Percentiles rank a stretch among this genome's conserved stretches.
These are phyloP conservation scores for Fomitopsis pulvina DNA, from an alignment of 768 basidiomycete genomes.

Conservation along the genomic window DNA sequence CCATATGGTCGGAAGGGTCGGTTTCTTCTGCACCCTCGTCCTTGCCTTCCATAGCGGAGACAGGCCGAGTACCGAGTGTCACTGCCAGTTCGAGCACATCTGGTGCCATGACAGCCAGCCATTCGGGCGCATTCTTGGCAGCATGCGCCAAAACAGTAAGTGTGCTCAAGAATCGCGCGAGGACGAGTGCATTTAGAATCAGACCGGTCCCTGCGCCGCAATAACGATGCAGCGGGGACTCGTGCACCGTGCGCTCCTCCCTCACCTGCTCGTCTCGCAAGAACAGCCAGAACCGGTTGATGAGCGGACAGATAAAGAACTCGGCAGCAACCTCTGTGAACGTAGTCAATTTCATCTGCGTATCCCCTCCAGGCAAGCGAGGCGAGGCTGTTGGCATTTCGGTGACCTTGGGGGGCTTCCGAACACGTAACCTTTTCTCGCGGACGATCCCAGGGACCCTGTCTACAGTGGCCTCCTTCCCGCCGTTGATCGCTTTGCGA, in stretches of 20 bases:
- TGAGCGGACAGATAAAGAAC: constrained; percentile 81
- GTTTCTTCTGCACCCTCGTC: constrained; percentile 23
- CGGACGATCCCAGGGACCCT: constrained; percentile 58
- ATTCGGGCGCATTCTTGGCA: constrained; percentile 71
- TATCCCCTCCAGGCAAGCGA: constrained; percentile 3
- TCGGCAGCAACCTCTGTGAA: constrained; percentile 79
- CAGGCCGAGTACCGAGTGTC: constrained; percentile 63
- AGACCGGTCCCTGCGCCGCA: constrained; percentile 75
- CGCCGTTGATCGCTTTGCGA: constrained; percentile 53
- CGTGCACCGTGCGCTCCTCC: constrained; percentile 60
- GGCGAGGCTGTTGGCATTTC: constrained; percentile 29
- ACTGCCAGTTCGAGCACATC: constrained; percentile 80
- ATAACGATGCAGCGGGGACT: constrained; percentile 50
- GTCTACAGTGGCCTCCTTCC: constrained; percentile 45
- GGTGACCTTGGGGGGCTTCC: constrained; percentile 37
- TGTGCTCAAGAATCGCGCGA: constrained; percentile 72
- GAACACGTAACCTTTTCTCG: constrained; percentile 69
- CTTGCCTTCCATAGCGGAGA: constrained; percentile 35
- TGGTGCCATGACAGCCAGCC: constrained; percentile 76
- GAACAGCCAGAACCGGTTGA: constrained; percentile 95
- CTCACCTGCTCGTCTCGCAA: constrained; percentile 78
- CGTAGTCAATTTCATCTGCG: constrained; percentile 18
- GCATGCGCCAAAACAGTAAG: constrained; percentile 79
- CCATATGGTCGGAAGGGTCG: neutral
- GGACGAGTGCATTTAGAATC: constrained; percentile 69